Evolutionary conservation across 441 rosid species (phyloP).

Genomic region (Aquilaria agallochum): DNA sequence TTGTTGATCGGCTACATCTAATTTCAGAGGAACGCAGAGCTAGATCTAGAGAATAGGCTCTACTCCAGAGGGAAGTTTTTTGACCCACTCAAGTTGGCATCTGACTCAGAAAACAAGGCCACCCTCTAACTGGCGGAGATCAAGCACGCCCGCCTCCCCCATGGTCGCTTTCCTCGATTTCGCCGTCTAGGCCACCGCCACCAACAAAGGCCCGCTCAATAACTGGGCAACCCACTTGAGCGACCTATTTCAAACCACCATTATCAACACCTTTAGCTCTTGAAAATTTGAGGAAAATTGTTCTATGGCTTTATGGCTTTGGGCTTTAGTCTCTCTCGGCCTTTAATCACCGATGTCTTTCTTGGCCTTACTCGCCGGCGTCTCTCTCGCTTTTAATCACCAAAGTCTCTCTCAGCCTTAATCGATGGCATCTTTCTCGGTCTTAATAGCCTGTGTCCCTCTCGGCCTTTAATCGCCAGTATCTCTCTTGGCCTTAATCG

Average conservation of each 20-base stretch:
- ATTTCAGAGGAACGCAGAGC: conserved; percentile 92
- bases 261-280: conserved; percentile 67
- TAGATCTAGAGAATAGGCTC: conserved; percentile 82
- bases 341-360: too few relatives aligned
- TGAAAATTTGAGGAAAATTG: conserved; percentile 9
- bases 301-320: too few relatives aligned
- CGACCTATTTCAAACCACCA: conserved; percentile 97
- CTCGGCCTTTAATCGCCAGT: too few relatives aligned
- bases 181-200: conserved; percentile 79
- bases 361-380: too few relatives aligned
- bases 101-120: conserved; percentile 84
- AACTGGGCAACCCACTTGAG: conserved; percentile 97
- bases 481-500: too few relatives aligned
- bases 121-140: conserved; percentile 91
- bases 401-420: too few relatives aligned
- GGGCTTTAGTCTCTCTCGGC: too few relatives aligned
- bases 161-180: conserved; percentile 90
- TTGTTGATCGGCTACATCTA: conserved; percentile 87
- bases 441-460: too few relatives aligned
- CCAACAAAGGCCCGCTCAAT: conserved; percentile 89
- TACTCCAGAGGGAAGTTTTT: conserved; percentile 85
- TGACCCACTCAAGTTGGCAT: conserved; percentile 75
- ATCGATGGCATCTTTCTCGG: too few relatives aligned
- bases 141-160: conserved; percentile 91
- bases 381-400: too few relatives aligned